These are phyloP conservation scores for Cyberlindnera veronae DNA, from an alignment of 805 yeast genomes.

Conservation along the genomic window DNA sequence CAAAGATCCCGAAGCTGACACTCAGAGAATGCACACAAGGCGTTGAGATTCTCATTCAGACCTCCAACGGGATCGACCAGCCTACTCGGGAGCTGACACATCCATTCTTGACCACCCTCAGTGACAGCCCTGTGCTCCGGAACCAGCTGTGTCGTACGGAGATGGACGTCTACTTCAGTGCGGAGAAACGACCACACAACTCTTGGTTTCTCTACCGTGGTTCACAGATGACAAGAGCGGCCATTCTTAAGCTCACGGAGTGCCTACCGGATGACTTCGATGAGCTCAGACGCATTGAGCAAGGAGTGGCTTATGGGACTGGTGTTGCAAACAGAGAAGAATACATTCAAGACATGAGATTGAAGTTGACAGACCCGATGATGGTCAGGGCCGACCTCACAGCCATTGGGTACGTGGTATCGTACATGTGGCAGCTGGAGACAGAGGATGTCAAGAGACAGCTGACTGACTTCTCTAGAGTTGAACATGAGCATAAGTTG, in stretches of 20 bases:
- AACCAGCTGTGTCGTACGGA: conserved; percentile 5
- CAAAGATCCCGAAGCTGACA: conserved; percentile 5
- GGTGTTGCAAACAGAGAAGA: background rate
- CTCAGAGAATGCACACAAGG: background rate
- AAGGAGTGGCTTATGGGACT: background rate
- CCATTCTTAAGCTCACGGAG: conserved; percentile 2
- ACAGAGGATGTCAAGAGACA: background rate
- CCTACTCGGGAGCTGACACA: background rate
- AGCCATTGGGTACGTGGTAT: conserved; percentile 5
- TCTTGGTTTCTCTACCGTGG: conserved; percentile 11
- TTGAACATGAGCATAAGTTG: conserved; percentile 7
- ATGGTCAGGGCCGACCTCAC: conserved; percentile 3
- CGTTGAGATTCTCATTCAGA: conserved; percentile 4
- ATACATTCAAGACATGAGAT: background rate
- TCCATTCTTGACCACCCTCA: conserved; percentile 1
- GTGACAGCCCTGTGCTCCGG: conserved; percentile 3
- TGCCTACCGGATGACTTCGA: conserved; percentile 4
- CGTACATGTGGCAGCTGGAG: conserved; percentile 8
- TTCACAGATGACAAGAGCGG: conserved; percentile 7
- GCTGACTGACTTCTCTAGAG: conserved; percentile 4
- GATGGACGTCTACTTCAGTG: background rate
- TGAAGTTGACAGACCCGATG: conserved; percentile 1
- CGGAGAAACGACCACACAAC: conserved; percentile 9
- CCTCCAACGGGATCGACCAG: conserved; percentile 5
- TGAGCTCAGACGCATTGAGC: background rate